Base-by-base conservation (phyloP, 1,139 yeast species). In the Geotrichum aggregatum region DNA sequence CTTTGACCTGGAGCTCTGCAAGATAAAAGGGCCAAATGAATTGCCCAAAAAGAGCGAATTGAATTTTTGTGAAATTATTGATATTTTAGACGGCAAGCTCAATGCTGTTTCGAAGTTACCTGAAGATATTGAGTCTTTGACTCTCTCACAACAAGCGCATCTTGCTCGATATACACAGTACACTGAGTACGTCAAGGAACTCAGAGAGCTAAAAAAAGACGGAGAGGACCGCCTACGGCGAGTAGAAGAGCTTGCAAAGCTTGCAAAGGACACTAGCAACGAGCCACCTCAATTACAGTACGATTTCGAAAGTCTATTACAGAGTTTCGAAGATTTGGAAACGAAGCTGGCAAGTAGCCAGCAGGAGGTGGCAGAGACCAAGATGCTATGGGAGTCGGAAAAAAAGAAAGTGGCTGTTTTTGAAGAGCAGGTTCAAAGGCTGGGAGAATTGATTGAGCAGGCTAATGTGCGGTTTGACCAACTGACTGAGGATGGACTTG, bases 401-500 rank as follows among this genome's bases (percentile, higher is more conserved):
- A 24, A 24, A 8, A 24, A 5, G 28, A 24, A 8, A 24, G 28
- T 24, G 8, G 8, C 10, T 13, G 44, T 5, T 10, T 19, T 47
- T n/a, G 26, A 39, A n/a, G 24, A 30, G 39, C 35, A 19, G 18
- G 36, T 47, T 16, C 34, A 35, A 10, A 36, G 39, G 14, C 34
- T 41, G 13, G 44, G 21, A 16, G 44, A 39, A 26, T 47, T 34
- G 26, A 39, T 47, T 28, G 50, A 39, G 39, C 38, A 39, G 44
- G 26, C 38, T 7, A 41, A 34, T 11, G 19, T 19, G 38, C 38
- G 34, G 28, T 41, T 47, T 19, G 50, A 47, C 10, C 22, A 47
- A 28, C 35, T 33, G 13, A 38, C 21, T 38, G n/a, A 21, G 40
- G 47, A 14, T n/a, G 22, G 11, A 31, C 14, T n/a, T 21, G 33